These are phyloP conservation scores for Wickerhamomyces queroliae DNA, from an alignment of 805 yeast species.

Conservation along the genomic window DNA sequence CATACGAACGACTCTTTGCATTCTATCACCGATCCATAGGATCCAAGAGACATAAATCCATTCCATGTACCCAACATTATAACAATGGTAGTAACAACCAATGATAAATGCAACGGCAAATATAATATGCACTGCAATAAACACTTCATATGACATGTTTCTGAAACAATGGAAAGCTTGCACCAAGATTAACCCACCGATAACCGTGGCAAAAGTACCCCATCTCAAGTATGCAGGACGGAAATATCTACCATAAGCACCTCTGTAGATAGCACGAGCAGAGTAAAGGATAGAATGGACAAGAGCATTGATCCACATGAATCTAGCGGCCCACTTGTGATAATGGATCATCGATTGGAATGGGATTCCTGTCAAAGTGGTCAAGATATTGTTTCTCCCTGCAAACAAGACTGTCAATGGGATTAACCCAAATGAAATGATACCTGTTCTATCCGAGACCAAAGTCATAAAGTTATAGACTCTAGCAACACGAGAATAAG, in stretches of 20 bases:
- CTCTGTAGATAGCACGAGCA: slow-evolving; percentile 2
- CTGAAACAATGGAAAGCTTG: slow-evolving; percentile 50
- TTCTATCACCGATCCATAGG: slow-evolving; percentile 43
- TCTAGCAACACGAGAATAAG: slow-evolving; percentile 3
- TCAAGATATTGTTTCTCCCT: slow-evolving; percentile 65
- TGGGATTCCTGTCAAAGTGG: slow-evolving; percentile 55
- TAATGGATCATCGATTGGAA: slow-evolving; percentile 55
- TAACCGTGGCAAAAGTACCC: slow-evolving; percentile 42
- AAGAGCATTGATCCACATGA: slow-evolving; percentile 22
- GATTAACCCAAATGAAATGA: slow-evolving; percentile 28
- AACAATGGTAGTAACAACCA: slow-evolving; percentile 55
- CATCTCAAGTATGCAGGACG: slow-evolving; percentile 13
- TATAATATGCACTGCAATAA: slow-evolving; percentile 49
- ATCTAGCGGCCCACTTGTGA: slow-evolving; percentile 60
- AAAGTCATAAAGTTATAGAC: not conserved
- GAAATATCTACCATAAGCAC: slow-evolving; percentile 6
- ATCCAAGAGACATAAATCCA: slow-evolving; percentile 36
- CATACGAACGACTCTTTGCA: slow-evolving; percentile 34
- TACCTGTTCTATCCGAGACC: slow-evolving; percentile 19
- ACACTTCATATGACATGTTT: slow-evolving; percentile 49
- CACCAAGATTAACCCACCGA: slow-evolving; percentile 37
- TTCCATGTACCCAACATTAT: slow-evolving; percentile 44
- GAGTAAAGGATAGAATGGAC: slow-evolving; percentile 16
- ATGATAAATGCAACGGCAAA: slow-evolving; percentile 48
- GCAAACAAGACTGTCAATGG: slow-evolving; percentile 60